Conservation (phyloP, 1,139 yeast genomes). For the Geotrichum phurueaensis region DNA sequence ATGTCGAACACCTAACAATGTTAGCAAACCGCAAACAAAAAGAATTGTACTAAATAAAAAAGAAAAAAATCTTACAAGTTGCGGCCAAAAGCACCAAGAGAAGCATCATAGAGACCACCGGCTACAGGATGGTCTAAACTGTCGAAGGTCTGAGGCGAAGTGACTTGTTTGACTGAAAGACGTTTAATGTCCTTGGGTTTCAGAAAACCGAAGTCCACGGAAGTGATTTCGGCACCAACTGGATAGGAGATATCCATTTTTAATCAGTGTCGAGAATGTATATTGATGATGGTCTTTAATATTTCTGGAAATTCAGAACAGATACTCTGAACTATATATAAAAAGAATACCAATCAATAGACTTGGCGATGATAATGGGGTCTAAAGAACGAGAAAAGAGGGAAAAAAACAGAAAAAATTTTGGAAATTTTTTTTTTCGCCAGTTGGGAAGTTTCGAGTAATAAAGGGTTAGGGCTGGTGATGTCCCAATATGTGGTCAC, state of each 20-base stretch:
- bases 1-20: constrained; percentile 62
- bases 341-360: not conserved
- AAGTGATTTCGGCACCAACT: constrained; percentile 85
- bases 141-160: constrained; percentile 91
- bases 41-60: not conserved
- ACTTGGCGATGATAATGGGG: not conserved
- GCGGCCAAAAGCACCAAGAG: constrained; percentile 86
- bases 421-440: not conserved
- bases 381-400: constrained; percentile 3
- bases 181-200: constrained; percentile 76
- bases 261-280: not conserved
- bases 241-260: constrained; percentile 92
- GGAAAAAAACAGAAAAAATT: constrained; percentile 3
- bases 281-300: not conserved
- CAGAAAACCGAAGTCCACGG: constrained; percentile 88
- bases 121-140: constrained; percentile 91
- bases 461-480: not conserved
- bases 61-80: constrained; percentile 43
- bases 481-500: not conserved
- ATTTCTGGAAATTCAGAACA: not conserved
- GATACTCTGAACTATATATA: not conserved
- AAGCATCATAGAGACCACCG: constrained; percentile 89
- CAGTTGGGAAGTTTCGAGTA: constrained; percentile 1
- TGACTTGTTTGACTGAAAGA: constrained; percentile 88
- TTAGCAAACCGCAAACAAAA: constrained; percentile 20